Conservation (phyloP, 129 eudicot genomes). For the Pseudognaphalium luteoalbum region DNA sequence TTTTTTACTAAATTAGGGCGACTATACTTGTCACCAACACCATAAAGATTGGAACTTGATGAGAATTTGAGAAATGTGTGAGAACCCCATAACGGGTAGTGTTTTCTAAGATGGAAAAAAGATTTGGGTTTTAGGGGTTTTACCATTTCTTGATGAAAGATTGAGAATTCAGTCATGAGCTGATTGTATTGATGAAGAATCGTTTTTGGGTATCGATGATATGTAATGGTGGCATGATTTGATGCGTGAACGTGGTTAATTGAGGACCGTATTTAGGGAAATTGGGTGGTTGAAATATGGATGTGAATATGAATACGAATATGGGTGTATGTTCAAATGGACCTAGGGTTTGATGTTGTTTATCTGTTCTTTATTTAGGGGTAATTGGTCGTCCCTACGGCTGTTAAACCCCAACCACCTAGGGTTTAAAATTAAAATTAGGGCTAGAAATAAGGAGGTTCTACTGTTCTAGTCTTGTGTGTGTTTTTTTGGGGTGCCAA, state of each 20-base stretch:
- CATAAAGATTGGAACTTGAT: conserved; percentile 29
- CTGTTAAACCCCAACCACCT: conserved; percentile 25
- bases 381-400: conserved; percentile 17
- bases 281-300: conserved; percentile 15
- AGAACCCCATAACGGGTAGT: conserved; percentile 27
- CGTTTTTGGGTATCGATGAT: not conserved
- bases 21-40: not conserved
- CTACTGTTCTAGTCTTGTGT: not conserved
- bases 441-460: conserved; percentile 13
- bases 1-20: conserved; percentile 39
- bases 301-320: not conserved
- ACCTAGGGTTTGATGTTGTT: not conserved
- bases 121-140: conserved; percentile 49
- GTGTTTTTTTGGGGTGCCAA: too few species aligned
- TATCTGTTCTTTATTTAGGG: not conserved
- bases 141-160: conserved; percentile 52
- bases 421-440: conserved; percentile 25
- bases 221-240: conserved; percentile 30
- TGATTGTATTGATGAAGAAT: conserved; percentile 25
- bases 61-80: conserved; percentile 40
- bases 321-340: conserved; percentile 18
- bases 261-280: conserved; percentile 39
- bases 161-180: conserved; percentile 35
- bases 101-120: conserved; percentile 20
- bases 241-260: conserved; percentile 42